A percentile compares a stretch with the other conserved stretches of the same genome.
These are phyloP conservation scores for Passalora sequoiae DNA, from an alignment of 2,329 filamentous ascomycete genomes.

Conservation along the genomic window DNA sequence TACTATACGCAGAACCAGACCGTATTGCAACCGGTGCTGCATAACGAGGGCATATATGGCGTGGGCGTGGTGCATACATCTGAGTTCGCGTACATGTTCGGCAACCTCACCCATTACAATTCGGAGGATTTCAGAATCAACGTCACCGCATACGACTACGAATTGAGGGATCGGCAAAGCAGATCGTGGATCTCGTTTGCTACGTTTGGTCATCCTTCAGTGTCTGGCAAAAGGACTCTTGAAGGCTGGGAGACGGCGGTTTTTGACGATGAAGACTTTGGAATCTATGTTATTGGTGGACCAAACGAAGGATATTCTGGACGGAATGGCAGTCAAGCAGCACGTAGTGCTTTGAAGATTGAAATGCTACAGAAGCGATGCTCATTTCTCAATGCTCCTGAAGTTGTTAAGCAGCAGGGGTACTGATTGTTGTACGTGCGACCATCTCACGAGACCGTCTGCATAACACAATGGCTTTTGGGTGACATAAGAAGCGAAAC, in stretches of 20 bases:
- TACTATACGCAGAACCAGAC: slow-evolving; percentile 53
- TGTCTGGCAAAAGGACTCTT: slow-evolving; percentile 37
- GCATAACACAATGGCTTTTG: too few relatives aligned
- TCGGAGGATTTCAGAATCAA: slow-evolving; percentile 31
- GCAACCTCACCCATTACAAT: slow-evolving; percentile 39
- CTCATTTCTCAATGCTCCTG: slow-evolving; percentile 43
- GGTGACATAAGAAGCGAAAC: too few relatives aligned
- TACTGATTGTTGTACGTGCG: too few relatives aligned
- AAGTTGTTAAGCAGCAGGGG: slow-evolving; percentile 38
- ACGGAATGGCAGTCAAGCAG: slow-evolving; percentile 34
- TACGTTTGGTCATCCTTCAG: slow-evolving; percentile 35
- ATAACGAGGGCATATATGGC: slow-evolving; percentile 33
- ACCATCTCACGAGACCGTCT: too few relatives aligned
- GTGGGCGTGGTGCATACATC: slow-evolving; percentile 49
- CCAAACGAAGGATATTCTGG: slow-evolving; percentile 41
- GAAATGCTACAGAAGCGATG: slow-evolving; percentile 47
- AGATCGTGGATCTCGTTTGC: slow-evolving; percentile 49
- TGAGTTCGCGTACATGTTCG: slow-evolving; percentile 52
- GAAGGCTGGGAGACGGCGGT: slow-evolving; percentile 41
- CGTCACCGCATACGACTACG: slow-evolving; percentile 39
- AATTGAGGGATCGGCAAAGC: slow-evolving; percentile 38
- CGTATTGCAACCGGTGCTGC: slow-evolving; percentile 45
- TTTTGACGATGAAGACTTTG: slow-evolving; percentile 20
- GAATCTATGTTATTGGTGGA: slow-evolving; percentile 45
- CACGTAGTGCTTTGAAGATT: too few relatives aligned